These are phyloP conservation scores for Tolypocladium guangdongense DNA, from an alignment of 2,329 filamentous ascomycete genomes.

Conservation along the genomic window DNA sequence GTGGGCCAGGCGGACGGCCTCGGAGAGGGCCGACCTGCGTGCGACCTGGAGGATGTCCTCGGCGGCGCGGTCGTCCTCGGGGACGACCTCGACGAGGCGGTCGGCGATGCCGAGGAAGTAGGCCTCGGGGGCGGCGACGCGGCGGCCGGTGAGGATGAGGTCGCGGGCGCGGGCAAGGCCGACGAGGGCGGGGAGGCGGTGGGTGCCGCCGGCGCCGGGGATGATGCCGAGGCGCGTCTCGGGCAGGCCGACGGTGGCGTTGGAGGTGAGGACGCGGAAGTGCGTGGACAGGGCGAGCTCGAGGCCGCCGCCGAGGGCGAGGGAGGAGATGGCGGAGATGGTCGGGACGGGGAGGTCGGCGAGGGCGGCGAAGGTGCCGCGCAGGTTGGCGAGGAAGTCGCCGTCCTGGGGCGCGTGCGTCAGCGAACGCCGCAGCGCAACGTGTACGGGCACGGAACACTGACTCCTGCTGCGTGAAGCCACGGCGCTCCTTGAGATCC, in stretches of 20 bases:
- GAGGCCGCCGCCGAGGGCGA: slow-evolving; percentile 85
- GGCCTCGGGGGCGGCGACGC: slow-evolving; percentile 72
- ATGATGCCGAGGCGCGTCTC: slow-evolving; percentile 92
- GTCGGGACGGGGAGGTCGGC: slow-evolving; percentile 75
- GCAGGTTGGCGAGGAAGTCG: slow-evolving; percentile 68
- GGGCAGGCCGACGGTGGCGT: slow-evolving; percentile 69
- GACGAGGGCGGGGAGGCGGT: slow-evolving; percentile 72
- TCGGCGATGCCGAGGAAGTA: slow-evolving; percentile 88
- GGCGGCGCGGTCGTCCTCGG: slow-evolving; percentile 36
- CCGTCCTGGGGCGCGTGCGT: slow-evolving; percentile 44
- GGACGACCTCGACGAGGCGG: slow-evolving; percentile 70
- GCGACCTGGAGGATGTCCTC: slow-evolving; percentile 43
- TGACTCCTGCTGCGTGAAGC: slow-evolving; percentile 69
- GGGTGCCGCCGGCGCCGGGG: slow-evolving; percentile 87
- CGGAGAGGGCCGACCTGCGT: slow-evolving; percentile 57
- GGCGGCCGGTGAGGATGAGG: slow-evolving; percentile 79
- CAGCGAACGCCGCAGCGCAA: not conserved
- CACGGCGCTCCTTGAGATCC: slow-evolving; percentile 78
- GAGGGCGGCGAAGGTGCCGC: slow-evolving; percentile 63
- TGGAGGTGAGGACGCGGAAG: slow-evolving; percentile 76
- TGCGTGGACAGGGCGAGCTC: slow-evolving; percentile 86
- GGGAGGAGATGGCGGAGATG: slow-evolving; percentile 74
- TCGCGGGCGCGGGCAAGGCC: slow-evolving; percentile 76
- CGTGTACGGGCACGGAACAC: slow-evolving; percentile 10
- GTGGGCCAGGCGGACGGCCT: slow-evolving; percentile 66